Percentiles rank a stretch among this genome's conserved stretches.
phyloP scores from a whole-genome alignment of 2,329 filamentous ascomycete species.

The Diaporthe australafricana region DNA sequence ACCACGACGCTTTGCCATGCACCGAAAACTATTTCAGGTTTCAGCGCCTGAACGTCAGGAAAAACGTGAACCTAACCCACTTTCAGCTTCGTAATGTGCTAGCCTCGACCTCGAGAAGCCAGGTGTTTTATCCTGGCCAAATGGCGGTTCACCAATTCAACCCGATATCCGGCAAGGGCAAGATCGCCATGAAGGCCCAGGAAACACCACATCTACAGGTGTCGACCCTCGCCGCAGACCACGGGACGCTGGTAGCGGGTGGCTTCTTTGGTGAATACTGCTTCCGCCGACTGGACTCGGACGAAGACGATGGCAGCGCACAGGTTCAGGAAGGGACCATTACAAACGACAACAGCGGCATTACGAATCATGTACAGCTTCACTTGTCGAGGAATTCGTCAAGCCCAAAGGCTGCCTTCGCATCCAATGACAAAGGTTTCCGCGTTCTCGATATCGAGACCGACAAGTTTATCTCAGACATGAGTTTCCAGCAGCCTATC shows the following conservation, averaged over 20 bases:
- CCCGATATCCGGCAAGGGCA: conserved; percentile 59
- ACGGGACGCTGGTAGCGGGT: conserved; percentile 69
- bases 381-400: conserved; percentile 64
- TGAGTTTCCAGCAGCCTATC: conserved; percentile 69
- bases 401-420: conserved; percentile 67
- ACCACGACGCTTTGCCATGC: conserved; percentile 51
- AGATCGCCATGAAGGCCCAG: conserved; percentile 52
- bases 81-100: conserved; percentile 75
- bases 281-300: conserved; percentile 58
- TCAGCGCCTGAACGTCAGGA: conserved; percentile 65
- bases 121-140: conserved; percentile 67
- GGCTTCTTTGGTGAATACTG: conserved; percentile 69
- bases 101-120: conserved; percentile 65
- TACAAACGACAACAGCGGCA: conserved; percentile 62
- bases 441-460: conserved; percentile 69
- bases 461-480: conserved; percentile 67
- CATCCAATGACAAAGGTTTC: conserved; percentile 71
- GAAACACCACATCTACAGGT: conserved; percentile 49
- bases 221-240: conserved; percentile 63
- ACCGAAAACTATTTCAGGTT: conserved; percentile 68
- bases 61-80: conserved; percentile 68
- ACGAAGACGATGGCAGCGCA: conserved; percentile 46
- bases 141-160: conserved; percentile 65
- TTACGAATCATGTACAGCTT: conserved; percentile 74
- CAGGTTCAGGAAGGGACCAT: conserved; percentile 57